phyloP scores from a whole-genome alignment of 176 grass and related monocot genomes.

The Stipa capillata region DNA sequence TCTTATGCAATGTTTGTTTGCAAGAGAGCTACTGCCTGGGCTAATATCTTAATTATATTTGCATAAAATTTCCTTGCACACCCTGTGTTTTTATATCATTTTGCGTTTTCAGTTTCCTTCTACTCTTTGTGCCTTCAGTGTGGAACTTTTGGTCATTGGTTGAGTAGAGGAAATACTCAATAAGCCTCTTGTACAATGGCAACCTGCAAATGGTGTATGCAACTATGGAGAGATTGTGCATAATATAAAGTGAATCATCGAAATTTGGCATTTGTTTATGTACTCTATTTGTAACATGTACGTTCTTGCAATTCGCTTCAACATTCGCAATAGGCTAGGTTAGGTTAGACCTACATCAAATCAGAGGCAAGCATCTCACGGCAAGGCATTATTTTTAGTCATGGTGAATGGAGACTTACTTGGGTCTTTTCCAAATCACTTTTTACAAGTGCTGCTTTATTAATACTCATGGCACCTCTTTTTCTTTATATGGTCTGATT shows the following conservation, averaged over 20 bases:
- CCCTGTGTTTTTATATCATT: not conserved
- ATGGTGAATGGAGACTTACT: not conserved
- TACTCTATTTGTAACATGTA: not conserved
- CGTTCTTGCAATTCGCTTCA: not conserved
- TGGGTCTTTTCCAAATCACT: not conserved
- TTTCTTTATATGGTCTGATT: not conserved
- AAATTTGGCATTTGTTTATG: not conserved
- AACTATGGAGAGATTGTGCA: not conserved
- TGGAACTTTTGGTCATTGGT: not conserved
- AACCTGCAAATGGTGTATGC: not conserved
- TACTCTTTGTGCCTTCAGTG: not conserved
- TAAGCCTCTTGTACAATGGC: not conserved
- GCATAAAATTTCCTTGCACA: not conserved
- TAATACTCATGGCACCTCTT: not conserved
- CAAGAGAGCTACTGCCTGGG: not conserved
- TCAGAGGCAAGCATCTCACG: not conserved
- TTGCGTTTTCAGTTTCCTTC: not conserved
- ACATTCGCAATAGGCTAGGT: not conserved
- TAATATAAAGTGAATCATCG: not conserved
- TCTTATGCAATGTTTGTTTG: not conserved
- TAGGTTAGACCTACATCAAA: not conserved
- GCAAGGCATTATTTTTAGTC: not conserved
- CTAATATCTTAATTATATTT: not conserved
- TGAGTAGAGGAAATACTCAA: not conserved
- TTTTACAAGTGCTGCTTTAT: not conserved